Evolutionary conservation across 2,329 filamentous ascomycete species (phyloP).

Genomic region (Stromatinia cepivora): DNA sequence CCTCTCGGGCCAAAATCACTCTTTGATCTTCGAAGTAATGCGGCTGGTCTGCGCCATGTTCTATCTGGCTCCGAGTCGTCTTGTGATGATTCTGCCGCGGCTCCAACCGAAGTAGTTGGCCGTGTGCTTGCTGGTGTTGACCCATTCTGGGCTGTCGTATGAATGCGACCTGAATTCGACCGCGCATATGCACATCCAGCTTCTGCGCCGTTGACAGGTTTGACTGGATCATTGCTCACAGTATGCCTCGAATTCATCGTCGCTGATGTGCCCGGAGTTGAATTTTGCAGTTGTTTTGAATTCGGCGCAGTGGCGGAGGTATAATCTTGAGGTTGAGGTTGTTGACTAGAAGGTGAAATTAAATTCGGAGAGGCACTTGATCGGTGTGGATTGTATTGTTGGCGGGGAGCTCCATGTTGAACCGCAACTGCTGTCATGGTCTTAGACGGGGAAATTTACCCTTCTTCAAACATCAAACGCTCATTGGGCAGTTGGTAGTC

Average conservation of each 20-base stretch:
- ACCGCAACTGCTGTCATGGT: conserved; percentile 42
- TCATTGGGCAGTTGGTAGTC: conserved; percentile 28
- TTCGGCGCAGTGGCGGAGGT: conserved; percentile 30
- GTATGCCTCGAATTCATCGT: conserved; percentile 31
- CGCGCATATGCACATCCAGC: conserved; percentile 12
- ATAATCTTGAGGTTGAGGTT: conserved; percentile 37
- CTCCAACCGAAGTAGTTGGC: conserved; percentile 34
- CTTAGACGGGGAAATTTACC: conserved; percentile 29
- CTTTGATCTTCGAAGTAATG: conserved; percentile 46
- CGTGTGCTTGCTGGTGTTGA: conserved; percentile 17
- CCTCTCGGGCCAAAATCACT: conserved; percentile 53
- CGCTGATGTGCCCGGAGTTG: conserved; percentile 26
- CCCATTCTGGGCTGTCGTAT: conserved; percentile 9
- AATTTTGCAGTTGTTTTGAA: conserved; percentile 17
- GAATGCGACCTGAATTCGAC: conserved; percentile 14
- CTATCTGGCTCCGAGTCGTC: conserved; percentile 37
- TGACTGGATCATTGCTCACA: conserved; percentile 36
- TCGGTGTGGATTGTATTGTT: conserved; percentile 37
- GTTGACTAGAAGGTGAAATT: conserved; percentile 31
- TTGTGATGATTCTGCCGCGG: conserved; percentile 35
- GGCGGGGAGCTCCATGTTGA: conserved; percentile 35
- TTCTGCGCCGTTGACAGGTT: conserved; percentile 20
- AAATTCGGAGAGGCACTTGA: conserved; percentile 36
- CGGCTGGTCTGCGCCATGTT: conserved; percentile 32
- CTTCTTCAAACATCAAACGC: conserved; percentile 30